Evolutionary conservation across 352 stramenopile species (phyloP).

Genomic region (Phytophthora nicotianae): DNA sequence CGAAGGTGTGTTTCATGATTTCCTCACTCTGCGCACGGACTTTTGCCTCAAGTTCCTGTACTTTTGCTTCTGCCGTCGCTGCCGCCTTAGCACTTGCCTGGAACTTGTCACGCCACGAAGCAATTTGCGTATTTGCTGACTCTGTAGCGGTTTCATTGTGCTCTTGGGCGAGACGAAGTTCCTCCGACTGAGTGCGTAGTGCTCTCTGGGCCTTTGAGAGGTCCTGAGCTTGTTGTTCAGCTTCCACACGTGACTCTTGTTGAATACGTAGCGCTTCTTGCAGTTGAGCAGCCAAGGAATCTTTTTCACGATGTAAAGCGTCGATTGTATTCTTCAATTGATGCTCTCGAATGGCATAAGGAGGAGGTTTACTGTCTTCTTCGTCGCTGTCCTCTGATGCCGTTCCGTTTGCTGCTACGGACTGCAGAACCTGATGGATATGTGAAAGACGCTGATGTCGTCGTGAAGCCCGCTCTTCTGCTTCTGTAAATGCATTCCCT

Average conservation of each 20-base stretch:
- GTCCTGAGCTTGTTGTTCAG: slow-evolving; percentile 66
- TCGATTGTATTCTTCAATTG: slow-evolving; percentile 61
- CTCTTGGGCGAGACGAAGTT: slow-evolving; percentile 45
- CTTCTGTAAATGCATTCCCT: slow-evolving; percentile 39
- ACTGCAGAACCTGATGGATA: slow-evolving; percentile 57
- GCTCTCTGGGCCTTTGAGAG: slow-evolving; percentile 57
- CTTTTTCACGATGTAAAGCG: slow-evolving; percentile 66
- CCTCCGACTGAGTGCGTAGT: slow-evolving; percentile 46
- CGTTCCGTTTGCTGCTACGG: slow-evolving; percentile 29
- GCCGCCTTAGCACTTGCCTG: slow-evolving; percentile 47
- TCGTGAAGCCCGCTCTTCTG: slow-evolving; percentile 37
- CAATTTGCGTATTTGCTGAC: slow-evolving; percentile 42
- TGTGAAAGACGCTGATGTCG: slow-evolving; percentile 29
- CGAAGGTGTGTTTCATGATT: slow-evolving; percentile 65
- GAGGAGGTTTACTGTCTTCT: slow-evolving; percentile 12
- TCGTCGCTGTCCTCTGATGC: slow-evolving; percentile 12
- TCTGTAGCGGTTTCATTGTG: slow-evolving; percentile 51
- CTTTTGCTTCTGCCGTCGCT: slow-evolving; percentile 35
- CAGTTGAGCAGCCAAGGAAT: slow-evolving; percentile 56
- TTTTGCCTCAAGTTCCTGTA: slow-evolving; percentile 55
- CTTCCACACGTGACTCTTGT: slow-evolving; percentile 44
- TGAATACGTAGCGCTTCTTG: slow-evolving; percentile 60
- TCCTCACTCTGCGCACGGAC: slow-evolving; percentile 50
- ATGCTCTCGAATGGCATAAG: slow-evolving; percentile 29
- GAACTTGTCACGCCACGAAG: slow-evolving; percentile 61